Percentiles rank a stretch among this genome's conserved stretches.
Conservation (phyloP, 345 rosid species). For the Garcia nutans region DNA sequence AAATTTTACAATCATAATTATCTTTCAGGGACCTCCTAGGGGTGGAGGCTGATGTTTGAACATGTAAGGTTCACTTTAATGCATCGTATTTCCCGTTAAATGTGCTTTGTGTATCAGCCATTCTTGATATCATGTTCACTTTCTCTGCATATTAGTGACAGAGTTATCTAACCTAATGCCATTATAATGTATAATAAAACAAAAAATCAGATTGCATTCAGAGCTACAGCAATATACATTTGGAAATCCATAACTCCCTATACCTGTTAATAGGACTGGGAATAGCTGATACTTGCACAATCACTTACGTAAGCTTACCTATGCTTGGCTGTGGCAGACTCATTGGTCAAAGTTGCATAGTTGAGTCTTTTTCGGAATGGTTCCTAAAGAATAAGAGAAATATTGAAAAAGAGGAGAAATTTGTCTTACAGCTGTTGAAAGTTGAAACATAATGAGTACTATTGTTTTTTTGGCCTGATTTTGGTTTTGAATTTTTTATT, state of each 20-base stretch:
- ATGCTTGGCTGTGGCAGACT: no score
- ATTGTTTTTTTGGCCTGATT: neutral
- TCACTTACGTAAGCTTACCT: no score
- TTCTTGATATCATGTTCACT: neutral
- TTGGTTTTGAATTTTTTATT: constrained; percentile 11
- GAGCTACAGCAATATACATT: no score
- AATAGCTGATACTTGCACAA: no score
- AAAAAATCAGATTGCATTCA: neutral
- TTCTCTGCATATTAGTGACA: neutral
- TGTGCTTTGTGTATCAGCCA: neutral
- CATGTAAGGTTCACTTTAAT: neutral
- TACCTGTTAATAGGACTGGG: no score
- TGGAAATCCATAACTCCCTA: no score
- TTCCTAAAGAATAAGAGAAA: no score
- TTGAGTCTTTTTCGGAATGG: no score
- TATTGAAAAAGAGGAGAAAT: neutral
- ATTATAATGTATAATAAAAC: neutral
- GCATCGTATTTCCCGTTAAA: neutral
- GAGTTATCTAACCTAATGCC: neutral
- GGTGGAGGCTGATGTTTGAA: neutral
- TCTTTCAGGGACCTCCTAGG: neutral
- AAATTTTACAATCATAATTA: neutral
- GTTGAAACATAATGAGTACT: neutral
- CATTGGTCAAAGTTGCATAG: no score
- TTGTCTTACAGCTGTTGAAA: neutral